phyloP scores from a whole-genome alignment of 176 grass and related monocot genomes.

The Thalia dealbata region DNA sequence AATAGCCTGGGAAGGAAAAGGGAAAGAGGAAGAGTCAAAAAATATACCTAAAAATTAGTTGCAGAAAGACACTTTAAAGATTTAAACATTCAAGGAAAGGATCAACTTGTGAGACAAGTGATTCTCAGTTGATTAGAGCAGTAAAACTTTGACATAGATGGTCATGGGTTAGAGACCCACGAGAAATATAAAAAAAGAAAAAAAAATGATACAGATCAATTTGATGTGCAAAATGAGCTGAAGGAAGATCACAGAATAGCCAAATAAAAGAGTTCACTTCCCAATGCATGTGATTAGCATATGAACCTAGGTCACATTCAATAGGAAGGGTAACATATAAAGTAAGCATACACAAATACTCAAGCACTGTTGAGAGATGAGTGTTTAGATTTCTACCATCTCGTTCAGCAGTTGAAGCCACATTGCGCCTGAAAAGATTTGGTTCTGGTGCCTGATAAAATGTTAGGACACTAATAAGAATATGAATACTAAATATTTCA shows the following conservation, averaged over 20 bases:
- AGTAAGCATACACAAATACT: not conserved
- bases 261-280: not conserved
- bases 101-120: too few species aligned
- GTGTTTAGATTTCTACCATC: slow-evolving; percentile 45
- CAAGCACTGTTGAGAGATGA: slow-evolving; percentile 11
- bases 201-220: too few species aligned
- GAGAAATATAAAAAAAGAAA: too few species aligned
- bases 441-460: slow-evolving; percentile 58
- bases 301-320: not conserved
- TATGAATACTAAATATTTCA: too few species aligned
- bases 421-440: slow-evolving; percentile 78
- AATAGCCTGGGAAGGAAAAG: slow-evolving; percentile 38
- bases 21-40: not conserved
- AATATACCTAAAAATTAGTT: not conserved
- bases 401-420: slow-evolving; percentile 81
- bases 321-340: not conserved
- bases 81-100: not conserved
- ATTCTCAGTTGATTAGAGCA: too few species aligned
- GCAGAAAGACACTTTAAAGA: not conserved
- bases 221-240: not conserved
- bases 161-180: too few species aligned
- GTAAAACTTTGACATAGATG: too few species aligned
- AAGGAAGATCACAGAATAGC: not conserved
- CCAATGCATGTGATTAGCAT: not conserved
- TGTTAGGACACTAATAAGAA: not conserved